Evolutionary conservation across 2,329 filamentous ascomycete genomes (phyloP).

Genomic region (Thielaviopsis punctulata): DNA sequence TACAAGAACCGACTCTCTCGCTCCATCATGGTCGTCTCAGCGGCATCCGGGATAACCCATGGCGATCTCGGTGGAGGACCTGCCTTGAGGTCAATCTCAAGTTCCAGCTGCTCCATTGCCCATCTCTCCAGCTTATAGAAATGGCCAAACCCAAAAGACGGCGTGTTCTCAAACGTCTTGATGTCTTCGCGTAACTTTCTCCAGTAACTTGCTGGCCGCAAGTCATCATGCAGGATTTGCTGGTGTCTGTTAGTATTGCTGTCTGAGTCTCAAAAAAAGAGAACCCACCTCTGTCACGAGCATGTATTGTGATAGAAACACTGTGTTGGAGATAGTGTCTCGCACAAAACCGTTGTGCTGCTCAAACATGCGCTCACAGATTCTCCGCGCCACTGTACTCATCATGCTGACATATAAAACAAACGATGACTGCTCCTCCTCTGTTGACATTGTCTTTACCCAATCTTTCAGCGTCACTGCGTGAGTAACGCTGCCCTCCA

Average conservation of each 20-base stretch:
- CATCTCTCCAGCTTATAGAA: not conserved
- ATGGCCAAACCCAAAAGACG: not conserved
- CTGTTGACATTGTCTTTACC: not conserved
- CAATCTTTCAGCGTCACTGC: not conserved
- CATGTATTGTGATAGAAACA: not conserved
- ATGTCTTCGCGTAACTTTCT: not conserved
- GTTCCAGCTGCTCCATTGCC: not conserved
- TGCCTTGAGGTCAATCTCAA: not conserved
- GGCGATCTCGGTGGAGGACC: not conserved
- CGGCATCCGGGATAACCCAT: not conserved
- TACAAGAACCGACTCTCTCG: not conserved
- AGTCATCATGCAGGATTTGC: not conserved
- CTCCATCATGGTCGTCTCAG: not conserved
- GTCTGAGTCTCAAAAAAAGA: not conserved
- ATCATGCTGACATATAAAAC: not conserved
- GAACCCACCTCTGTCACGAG: not conserved
- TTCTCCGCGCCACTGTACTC: not conserved
- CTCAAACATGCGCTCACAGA: not conserved
- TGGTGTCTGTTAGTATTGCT: not conserved
- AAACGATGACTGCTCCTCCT: not conserved
- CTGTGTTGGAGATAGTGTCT: not conserved
- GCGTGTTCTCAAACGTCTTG: not conserved
- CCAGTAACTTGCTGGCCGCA: not conserved
- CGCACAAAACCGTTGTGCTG: not conserved
- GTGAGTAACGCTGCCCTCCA: not conserved